Conservation (phyloP, 176 grass and related monocot genomes). For the Ananas comosus region DNA sequence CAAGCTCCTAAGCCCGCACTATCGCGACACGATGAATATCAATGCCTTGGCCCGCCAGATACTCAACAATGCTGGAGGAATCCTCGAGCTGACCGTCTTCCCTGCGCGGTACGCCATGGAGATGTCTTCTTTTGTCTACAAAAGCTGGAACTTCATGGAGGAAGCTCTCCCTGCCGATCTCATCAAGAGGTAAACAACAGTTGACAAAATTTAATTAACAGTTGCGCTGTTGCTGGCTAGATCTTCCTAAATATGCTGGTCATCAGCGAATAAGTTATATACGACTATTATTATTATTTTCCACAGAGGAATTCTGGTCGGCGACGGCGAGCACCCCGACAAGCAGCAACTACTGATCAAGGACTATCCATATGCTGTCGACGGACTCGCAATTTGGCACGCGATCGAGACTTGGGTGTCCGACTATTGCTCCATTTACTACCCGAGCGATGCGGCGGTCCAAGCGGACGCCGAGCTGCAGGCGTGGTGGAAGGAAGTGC, state of each 20-base stretch:
- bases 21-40: slow-evolving; percentile 74
- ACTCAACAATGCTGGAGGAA: slow-evolving; percentile 72
- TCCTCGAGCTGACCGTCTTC: slow-evolving; percentile 72
- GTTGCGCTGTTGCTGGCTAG: not conserved
- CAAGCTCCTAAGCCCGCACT: slow-evolving; percentile 72
- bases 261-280: not conserved
- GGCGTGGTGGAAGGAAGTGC: slow-evolving; percentile 8
- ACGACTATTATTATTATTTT: not conserved
- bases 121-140: slow-evolving; percentile 59
- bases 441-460: not conserved
- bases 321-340: not conserved
- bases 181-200: slow-evolving; percentile 36
- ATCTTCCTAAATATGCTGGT: not conserved
- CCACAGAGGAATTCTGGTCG: not conserved
- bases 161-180: slow-evolving; percentile 67
- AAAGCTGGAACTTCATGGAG: slow-evolving; percentile 57
- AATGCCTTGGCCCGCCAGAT: slow-evolving; percentile 75
- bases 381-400: not conserved
- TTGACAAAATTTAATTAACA: not conserved
- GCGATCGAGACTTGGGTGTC: slow-evolving; percentile 1
- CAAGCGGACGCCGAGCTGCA: not conserved
- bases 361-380: slow-evolving; percentile 1
- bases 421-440: slow-evolving; percentile 4
- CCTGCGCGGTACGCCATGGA: slow-evolving; percentile 52
- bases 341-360: not conserved